Base-by-base conservation (phyloP, 2,329 filamentous ascomycete genomes). In the Monosporascus sp. region DNA sequence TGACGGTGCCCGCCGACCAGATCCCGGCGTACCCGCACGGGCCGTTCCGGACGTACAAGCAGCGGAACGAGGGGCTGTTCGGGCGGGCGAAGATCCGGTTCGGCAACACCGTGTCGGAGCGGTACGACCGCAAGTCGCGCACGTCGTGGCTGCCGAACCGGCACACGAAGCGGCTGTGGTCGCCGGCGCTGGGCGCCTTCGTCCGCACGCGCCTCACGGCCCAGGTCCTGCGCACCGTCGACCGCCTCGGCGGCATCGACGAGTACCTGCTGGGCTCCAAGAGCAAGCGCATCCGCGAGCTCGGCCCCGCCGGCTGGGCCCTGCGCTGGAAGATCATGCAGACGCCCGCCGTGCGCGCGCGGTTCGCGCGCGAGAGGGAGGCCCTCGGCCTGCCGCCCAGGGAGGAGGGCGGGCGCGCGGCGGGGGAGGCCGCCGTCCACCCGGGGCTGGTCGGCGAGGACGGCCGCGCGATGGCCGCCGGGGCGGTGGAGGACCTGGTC, bases 301-400 rank as follows among this genome's bases (percentile, higher is more conserved):
- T 99, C 53, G 94, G 94, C 5, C 85, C 93, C 50, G 87, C 87
- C 60, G 94, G 94, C 7, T 99, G 94, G 94, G 84, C 86, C 63
- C 74, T 99, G 65, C 79, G 94, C 59, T 97, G 91, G 89, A 82
- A 89, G 57, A 77, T 99, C 56, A 91, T 97, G 86, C 89, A 93
- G 74, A 91, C 85, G 5, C 65, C 66, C 1, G 73, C 74, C 20
- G 80, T 95, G 49, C 84, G 85, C 68, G 79, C 80, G 60, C 77
- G 81, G 59, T 89, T 91, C 66, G 79, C 80, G 43, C 68, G 73
- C 49, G 79, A 96, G 74, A 78, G 91, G 56, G 73, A 76, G 54
- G 74, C 74, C 20, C 69, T 94, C 49, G 89, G 90, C 0, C 66
- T 96, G 54, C 78, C 80, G 5, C 74, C 78, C 20, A 22, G 3